Evolutionary conservation across 2,329 filamentous ascomycete species (phyloP).

Genomic region (Bipolaris gigantea): DNA sequence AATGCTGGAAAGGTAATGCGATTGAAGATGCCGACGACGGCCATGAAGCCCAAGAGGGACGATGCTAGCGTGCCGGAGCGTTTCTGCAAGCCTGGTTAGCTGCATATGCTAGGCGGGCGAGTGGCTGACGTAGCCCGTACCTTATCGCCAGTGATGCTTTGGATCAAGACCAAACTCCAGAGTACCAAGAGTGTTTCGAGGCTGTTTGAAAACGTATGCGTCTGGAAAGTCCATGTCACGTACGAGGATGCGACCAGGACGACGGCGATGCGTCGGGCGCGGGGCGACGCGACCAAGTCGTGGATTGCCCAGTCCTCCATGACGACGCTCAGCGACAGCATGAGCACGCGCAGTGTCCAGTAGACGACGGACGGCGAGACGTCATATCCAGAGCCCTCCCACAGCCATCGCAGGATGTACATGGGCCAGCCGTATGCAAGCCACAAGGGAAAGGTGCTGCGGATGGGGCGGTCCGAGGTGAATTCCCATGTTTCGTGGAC

Average conservation of each 20-base stretch:
- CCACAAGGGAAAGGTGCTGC: conserved; percentile 96
- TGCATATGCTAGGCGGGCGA: conserved; percentile 27
- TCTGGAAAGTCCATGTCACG: conserved; percentile 98
- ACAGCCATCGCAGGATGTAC: conserved; percentile 88
- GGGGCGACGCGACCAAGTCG: conserved; percentile 79
- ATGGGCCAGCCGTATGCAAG: conserved; percentile 92
- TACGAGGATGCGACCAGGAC: conserved; percentile 92
- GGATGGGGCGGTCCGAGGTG: conserved; percentile 81
- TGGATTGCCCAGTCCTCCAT: conserved; percentile 97
- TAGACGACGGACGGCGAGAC: conserved; percentile 86
- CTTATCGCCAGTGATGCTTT: conserved; percentile 78
- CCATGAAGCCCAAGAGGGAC: conserved; percentile 75
- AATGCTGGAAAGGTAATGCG: conserved; percentile 97
- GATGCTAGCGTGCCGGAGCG: conserved; percentile 76
- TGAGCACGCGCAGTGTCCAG: conserved; percentile 82
- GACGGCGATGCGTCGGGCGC: conserved; percentile 70
- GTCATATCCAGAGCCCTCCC: conserved; percentile 80
- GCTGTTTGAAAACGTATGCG: conserved; percentile 97
- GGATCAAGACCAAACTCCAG: conserved; percentile 91
- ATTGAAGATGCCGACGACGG: conserved; percentile 89
- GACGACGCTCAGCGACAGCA: conserved; percentile 95
- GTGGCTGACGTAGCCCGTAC: conserved; percentile 56
- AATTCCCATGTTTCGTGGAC: conserved; percentile 95
- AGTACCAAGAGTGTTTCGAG: conserved; percentile 90
- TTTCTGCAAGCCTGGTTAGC: conserved; percentile 57